Conservation (phyloP, 164 flowering plant genomes). For the Cinnamomum micranthum region DNA sequence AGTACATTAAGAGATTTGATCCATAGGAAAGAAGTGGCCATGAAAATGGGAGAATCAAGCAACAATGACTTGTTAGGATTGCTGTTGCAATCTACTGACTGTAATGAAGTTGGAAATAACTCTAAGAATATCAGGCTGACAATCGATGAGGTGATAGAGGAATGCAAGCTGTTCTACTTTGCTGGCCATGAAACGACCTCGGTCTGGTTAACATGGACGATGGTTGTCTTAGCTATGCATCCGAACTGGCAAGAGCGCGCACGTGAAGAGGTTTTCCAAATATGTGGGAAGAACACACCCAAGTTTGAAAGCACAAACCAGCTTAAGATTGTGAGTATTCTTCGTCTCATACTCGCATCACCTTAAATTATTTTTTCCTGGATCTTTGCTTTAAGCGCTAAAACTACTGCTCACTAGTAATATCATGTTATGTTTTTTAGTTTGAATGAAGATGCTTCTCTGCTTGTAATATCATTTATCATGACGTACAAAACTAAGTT, state of each 20-base stretch:
- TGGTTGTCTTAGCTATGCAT: slow-evolving; percentile 15
- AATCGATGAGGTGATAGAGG: slow-evolving; percentile 30
- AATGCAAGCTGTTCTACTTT: slow-evolving; percentile 32
- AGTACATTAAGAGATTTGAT: not conserved
- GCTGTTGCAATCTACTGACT: not conserved
- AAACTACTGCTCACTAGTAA: too few species aligned
- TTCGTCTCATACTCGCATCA: not conserved
- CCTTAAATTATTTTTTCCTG: too few species aligned
- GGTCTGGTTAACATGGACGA: slow-evolving; percentile 19
- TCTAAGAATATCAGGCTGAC: slow-evolving; percentile 11
- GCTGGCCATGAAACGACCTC: slow-evolving; percentile 22
- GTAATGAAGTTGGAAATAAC: not conserved
- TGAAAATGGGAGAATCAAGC: slow-evolving; percentile 2
- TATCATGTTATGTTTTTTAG: too few species aligned
- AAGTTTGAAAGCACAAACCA: slow-evolving; percentile 12
- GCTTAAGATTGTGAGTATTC: slow-evolving; percentile 26
- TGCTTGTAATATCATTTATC: too few species aligned
- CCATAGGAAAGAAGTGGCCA: slow-evolving; percentile 8
- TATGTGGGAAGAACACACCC: slow-evolving; percentile 13
- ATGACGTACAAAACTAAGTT: too few species aligned
- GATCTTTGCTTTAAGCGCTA: too few species aligned
- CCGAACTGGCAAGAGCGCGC: slow-evolving; percentile 18
- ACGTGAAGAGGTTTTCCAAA: slow-evolving; percentile 18
- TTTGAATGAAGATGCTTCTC: too few species aligned
- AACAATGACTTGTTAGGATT: slow-evolving; percentile 7